phyloP scores from a whole-genome alignment of 2,329 filamentous ascomycete genomes.

The Diaporthe australafricana region DNA sequence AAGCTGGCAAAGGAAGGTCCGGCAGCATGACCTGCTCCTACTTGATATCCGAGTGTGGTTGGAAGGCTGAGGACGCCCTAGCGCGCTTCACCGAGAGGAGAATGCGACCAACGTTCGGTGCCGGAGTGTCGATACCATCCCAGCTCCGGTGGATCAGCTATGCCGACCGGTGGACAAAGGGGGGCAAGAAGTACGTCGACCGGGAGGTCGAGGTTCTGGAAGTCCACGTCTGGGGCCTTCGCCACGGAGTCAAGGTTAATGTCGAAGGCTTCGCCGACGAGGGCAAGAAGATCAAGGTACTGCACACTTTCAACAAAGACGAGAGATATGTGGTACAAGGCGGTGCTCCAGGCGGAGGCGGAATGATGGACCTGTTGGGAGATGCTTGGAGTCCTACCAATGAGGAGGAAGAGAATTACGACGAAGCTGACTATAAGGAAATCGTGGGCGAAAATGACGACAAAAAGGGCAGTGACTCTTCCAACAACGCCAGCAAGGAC shows the following conservation, averaged over 20 bases:
- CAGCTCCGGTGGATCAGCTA: slow-evolving; percentile 91
- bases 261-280: slow-evolving; percentile 90
- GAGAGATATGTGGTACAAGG: slow-evolving; percentile 79
- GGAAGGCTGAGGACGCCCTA: slow-evolving; percentile 65
- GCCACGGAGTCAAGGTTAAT: slow-evolving; percentile 87
- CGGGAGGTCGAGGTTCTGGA: slow-evolving; percentile 86
- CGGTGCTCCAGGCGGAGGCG: slow-evolving; percentile 60
- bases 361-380: slow-evolving; percentile 63
- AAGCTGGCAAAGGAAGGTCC: slow-evolving; percentile 94
- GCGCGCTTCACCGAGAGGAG: slow-evolving; percentile 78
- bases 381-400: slow-evolving; percentile 49
- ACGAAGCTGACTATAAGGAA: slow-evolving; percentile 44
- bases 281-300: slow-evolving; percentile 84
- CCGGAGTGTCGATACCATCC: slow-evolving; percentile 92
- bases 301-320: slow-evolving; percentile 81
- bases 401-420: slow-evolving; percentile 49
- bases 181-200: slow-evolving; percentile 84
- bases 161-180: slow-evolving; percentile 84
- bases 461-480: slow-evolving; percentile 26
- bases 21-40: slow-evolving; percentile 91
- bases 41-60: slow-evolving; percentile 85
- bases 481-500: slow-evolving; percentile 40
- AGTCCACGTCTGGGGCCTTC: slow-evolving; percentile 88
- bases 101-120: slow-evolving; percentile 90
- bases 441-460: slow-evolving; percentile 26